Percentiles rank a stretch among this genome's conserved stretches.
These are phyloP conservation scores for Trypanosoma scelopori DNA, from an alignment of 208 protist genomes.

Conservation along the genomic window DNA sequence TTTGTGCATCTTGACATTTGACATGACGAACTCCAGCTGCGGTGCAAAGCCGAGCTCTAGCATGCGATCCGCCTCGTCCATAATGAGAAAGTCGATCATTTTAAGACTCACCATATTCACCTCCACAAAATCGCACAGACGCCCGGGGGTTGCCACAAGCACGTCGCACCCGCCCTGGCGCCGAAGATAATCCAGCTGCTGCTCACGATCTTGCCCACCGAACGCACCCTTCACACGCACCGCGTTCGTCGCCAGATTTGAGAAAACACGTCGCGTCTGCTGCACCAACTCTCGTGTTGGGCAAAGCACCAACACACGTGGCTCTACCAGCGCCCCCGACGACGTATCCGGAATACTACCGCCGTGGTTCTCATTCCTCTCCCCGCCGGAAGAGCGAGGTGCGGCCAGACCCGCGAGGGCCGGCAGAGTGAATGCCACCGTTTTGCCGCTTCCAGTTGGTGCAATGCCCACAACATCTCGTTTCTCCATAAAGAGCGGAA, in stretches of 20 bases:
- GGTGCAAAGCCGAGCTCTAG: constrained; percentile 78
- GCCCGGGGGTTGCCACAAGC: constrained; percentile 83
- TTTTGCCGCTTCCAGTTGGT: constrained; percentile 96
- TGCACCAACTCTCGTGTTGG: constrained; percentile 95
- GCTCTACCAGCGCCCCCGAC: constrained; percentile 11
- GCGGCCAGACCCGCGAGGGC: constrained; percentile 42
- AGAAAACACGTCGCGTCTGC: constrained; percentile 95
- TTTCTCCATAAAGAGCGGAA: constrained; percentile 82
- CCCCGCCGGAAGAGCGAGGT: not conserved
- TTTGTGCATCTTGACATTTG: constrained; percentile 52
- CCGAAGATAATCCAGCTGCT: constrained; percentile 86
- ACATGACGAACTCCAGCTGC: constrained; percentile 83
- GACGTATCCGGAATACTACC: not conserved
- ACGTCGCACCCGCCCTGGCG: constrained; percentile 81
- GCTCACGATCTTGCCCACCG: constrained; percentile 82
- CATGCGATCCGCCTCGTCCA: constrained; percentile 97
- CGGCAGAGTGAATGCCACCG: constrained; percentile 96
- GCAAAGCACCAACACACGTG: constrained; percentile 94
- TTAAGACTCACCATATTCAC: constrained; percentile 59
- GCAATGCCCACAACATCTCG: constrained; percentile 93
- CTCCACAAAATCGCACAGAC: constrained; percentile 57
- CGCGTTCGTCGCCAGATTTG: constrained; percentile 46
- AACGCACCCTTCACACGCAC: constrained; percentile 85
- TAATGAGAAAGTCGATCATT: constrained; percentile 82
- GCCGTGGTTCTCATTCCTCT: constrained; percentile 15